Evolutionary conservation across 2,329 filamentous ascomycete species (phyloP).

Genomic region (Penicillium fuscoglaucum): DNA sequence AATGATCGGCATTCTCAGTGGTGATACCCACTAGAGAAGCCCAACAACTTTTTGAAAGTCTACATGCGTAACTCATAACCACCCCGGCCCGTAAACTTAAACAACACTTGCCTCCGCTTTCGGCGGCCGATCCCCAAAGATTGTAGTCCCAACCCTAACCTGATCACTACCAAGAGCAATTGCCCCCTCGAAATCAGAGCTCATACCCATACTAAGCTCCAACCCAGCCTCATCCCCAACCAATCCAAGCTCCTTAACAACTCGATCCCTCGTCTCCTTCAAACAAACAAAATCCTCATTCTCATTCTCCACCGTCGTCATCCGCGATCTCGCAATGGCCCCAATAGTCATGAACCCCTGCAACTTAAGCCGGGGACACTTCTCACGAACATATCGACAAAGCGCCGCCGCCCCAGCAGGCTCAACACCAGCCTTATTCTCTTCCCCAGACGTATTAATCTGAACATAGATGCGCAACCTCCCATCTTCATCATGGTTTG

Average conservation of each 20-base stretch:
- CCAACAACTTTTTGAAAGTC: not conserved
- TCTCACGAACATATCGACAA: slow-evolving; percentile 67
- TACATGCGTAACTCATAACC: slow-evolving; percentile 17
- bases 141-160: slow-evolving; percentile 88
- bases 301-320: slow-evolving; percentile 70
- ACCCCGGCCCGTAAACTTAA: slow-evolving; percentile 15
- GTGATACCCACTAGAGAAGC: not conserved
- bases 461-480: slow-evolving; percentile 79
- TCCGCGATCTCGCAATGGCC: slow-evolving; percentile 81
- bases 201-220: slow-evolving; percentile 99
- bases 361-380: slow-evolving; percentile 72
- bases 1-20: not conserved
- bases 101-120: slow-evolving; percentile 75
- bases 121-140: slow-evolving; percentile 80
- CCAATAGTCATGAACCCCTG: slow-evolving; percentile 96
- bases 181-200: slow-evolving; percentile 89
- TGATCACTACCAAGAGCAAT: slow-evolving; percentile 80
- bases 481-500: slow-evolving; percentile 28
- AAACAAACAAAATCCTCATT: slow-evolving; percentile 85
- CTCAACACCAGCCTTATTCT: slow-evolving; percentile 76
- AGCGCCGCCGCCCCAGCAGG: slow-evolving; percentile 65
- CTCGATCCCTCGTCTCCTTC: slow-evolving; percentile 67
- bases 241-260: slow-evolving; percentile 62
- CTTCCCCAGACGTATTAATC: slow-evolving; percentile 91
- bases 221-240: slow-evolving; percentile 54